Base-by-base conservation (phyloP, 2,329 filamentous ascomycete species). In the Phyllosticta citribraziliensis region DNA sequence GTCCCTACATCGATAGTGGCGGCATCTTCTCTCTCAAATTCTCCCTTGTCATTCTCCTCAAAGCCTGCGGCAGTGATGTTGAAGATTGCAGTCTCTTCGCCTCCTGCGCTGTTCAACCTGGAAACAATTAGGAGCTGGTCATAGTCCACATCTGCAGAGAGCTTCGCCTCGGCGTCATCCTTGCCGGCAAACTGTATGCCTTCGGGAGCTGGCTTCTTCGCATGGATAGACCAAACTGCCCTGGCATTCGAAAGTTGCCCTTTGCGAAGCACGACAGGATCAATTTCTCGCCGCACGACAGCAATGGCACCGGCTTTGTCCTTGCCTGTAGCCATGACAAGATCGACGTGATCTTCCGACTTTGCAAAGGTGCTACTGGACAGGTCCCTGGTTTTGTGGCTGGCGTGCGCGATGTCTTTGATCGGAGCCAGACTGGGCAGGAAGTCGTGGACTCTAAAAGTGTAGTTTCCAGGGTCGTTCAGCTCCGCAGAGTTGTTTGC, bases 21-120 rank as follows among this genome's bases (percentile, higher is more conserved):
- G 25, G 92, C 94, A 64, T 92, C 90, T 54, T 90, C 89, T 3
- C 88, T 86, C 64, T 99, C 95, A 70, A 97, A 97, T 69, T 99
- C 94, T 0, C 91, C 91, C 50, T 88, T 90, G 40, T 84, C 84
- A 8, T 93, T 80, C 50, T 88, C 84, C 70, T 91, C 87, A 62
- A 95, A 85, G 2, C 85, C 85, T 30, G 85, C 84, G 1, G 83
- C 84, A n/a, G 86, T 88, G 50, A 93, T 78, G 51, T 84, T 82
- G 68, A 92, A 92, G 2, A 95, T 86, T 60, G 89, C 85, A 0
- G 90, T 93, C 52, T 85, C 86, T 72, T 93, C 89, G 62, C 84
- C 86, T 0, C 85, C 87, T 20, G 84, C 74, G 55, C 84, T 82
- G 9, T 84, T 79, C 2, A 72, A 71, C 74, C 91, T 91, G 55